Evolutionary conservation across 345 rosid species (phyloP), one percentile per base, ranked within the genome.

Genomic region (Murraya paniculata): DNA sequence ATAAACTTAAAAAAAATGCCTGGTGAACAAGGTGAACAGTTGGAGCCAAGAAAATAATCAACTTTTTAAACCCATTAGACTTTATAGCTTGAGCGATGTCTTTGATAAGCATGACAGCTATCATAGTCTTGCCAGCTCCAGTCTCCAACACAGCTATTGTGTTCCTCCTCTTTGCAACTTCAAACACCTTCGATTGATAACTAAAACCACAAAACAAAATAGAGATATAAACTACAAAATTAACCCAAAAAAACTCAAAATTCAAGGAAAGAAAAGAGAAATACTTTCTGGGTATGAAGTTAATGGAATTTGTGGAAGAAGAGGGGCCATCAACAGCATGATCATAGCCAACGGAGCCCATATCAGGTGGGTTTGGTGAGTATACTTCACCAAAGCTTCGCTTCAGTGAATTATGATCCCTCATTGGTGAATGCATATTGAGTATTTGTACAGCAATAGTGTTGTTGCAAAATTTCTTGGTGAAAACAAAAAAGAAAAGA

Each of bases 1-100:
- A 2, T 19, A 58, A 18, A 18, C 22, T 18, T 35, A 38, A 65
- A 66, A 50, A 36, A 18, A 81, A 76, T 83, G 78, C 99, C 97
- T 91, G 97, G 74, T 85, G 84, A 73, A 92, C 97, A 74, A 91
- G 91, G 86, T 85, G 88, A 55, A 91, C 97, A 33, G 97, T 88
- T 7, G 98, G 98, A 3, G 94, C 91, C 86, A 96, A 85, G 91
- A 88, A 94, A 81, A 92, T 48, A 30, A 90, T 86, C 84, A 85
- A 82, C 73, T 85, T 94, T 76, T 85, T 87, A 71, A 18, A 7
- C 22, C 78, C 85, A 75, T 60, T 70, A 25, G 84, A 79, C 84
- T 81, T 82, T 33, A 85, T 74, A 30, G 86, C 41, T 64, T 84
- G 77, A 6, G 68, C 83, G 75, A 91, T 79, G 30, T 84, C 83